phyloP scores from a whole-genome alignment of 805 yeast genomes.

The Barnettozyma sucrosica region DNA sequence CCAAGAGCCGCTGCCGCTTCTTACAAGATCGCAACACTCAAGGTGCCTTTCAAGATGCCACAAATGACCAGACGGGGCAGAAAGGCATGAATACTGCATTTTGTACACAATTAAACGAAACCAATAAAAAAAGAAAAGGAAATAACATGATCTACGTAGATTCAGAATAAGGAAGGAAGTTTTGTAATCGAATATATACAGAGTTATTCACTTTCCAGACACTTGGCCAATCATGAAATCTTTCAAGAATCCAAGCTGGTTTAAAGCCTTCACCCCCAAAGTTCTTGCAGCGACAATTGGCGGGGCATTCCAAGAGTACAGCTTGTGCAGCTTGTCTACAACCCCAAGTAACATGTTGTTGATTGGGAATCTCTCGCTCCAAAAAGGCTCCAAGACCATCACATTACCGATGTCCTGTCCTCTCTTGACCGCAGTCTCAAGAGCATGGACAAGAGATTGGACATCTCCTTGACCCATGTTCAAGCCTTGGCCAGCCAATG shows the following conservation, averaged over 20 bases:
- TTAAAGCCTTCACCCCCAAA: constrained; percentile 66
- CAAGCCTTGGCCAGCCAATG: constrained; percentile 95
- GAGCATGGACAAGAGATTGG: constrained; percentile 55
- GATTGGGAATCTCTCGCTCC: constrained; percentile 71
- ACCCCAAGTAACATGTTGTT: constrained; percentile 81
- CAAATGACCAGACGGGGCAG: constrained; percentile 67
- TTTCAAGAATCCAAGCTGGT: constrained; percentile 60
- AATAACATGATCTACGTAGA: not conserved
- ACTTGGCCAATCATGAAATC: constrained; percentile 59
- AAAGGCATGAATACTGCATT: constrained; percentile 22
- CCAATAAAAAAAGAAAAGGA: not conserved
- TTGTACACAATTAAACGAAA: not conserved
- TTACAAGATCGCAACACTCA: constrained; percentile 75
- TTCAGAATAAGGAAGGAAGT: not conserved
- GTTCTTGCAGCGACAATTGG: constrained; percentile 76
- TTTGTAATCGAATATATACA: not conserved
- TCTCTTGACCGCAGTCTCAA: constrained; percentile 64
- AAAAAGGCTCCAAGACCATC: constrained; percentile 79
- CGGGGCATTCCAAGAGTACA: constrained; percentile 65
- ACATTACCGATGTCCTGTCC: constrained; percentile 87
- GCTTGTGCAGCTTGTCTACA: constrained; percentile 86
- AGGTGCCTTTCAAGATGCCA: constrained; percentile 87
- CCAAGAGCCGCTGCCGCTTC: constrained; percentile 53
- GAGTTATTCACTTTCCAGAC: constrained; percentile 28
- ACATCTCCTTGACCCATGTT: constrained; percentile 98